These are phyloP conservation scores for Xylaria arbuscula DNA, from an alignment of 2,329 filamentous ascomycete species.

Conservation along the genomic window DNA sequence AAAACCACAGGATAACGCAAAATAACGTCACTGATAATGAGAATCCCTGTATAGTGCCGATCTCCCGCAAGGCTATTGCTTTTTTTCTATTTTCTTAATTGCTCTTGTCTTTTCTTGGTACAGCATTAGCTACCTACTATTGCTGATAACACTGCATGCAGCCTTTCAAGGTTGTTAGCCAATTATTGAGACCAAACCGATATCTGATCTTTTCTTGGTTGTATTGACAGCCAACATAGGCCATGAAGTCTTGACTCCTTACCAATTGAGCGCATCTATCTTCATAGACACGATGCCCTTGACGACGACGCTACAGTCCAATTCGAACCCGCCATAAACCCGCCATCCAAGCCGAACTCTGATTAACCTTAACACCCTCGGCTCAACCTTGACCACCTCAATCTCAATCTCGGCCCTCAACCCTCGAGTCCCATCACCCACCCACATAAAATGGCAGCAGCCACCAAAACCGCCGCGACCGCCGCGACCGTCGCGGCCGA, in stretches of 20 bases:
- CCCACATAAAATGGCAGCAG: not conserved
- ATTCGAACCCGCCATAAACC: slow-evolving; percentile 21
- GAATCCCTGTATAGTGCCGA: slow-evolving; percentile 17
- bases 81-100: slow-evolving; percentile 6
- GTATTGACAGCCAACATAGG: not conserved
- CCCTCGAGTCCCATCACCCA: not conserved
- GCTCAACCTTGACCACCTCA: not conserved
- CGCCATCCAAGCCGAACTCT: not conserved
- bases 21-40: slow-evolving; percentile 21
- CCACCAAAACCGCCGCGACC: slow-evolving; percentile 19
- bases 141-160: not conserved
- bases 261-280: not conserved
- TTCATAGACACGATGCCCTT: slow-evolving; percentile 19
- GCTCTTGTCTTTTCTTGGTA: not conserved
- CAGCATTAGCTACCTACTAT: no score
- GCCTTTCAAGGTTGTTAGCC: not conserved
- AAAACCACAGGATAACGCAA: not conserved
- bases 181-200: slow-evolving; percentile 17
- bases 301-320: not conserved
- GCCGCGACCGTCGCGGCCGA: not conserved
- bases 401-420: not conserved
- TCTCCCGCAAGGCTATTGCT: slow-evolving; percentile 25
- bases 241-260: not conserved
- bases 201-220: not conserved
- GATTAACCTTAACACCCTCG: no score